Conservation (phyloP, 495 filamentous ascomycete species). For the Cladorrhinum samala region DNA sequence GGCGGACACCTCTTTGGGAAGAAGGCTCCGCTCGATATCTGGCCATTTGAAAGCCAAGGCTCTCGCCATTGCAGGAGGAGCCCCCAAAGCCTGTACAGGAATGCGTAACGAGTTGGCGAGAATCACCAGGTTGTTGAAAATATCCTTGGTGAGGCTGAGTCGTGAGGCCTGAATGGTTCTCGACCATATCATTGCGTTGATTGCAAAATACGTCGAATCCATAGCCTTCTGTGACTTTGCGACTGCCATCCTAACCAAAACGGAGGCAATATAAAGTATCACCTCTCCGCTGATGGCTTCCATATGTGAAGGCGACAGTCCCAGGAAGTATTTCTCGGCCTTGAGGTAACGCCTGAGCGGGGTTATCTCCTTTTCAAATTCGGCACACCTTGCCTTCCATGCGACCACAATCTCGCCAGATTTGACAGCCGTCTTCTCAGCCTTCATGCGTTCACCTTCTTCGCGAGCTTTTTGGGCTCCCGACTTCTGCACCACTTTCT, state of each 20-base stretch:
- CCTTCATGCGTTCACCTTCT: slow-evolving; percentile 20
- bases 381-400: slow-evolving; percentile 18
- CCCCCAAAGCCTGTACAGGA: neutral
- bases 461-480: slow-evolving; percentile 18
- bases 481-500: slow-evolving; percentile 20
- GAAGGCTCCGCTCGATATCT: neutral
- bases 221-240: slow-evolving; percentile 12
- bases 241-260: slow-evolving; percentile 23
- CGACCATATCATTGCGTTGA: slow-evolving; percentile 15
- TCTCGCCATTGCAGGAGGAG: neutral
- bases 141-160: slow-evolving; percentile 8
- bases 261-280: slow-evolving; percentile 40
- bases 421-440: slow-evolving; percentile 17
- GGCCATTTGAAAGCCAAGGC: slow-evolving; percentile 12
- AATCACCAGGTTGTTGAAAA: slow-evolving; percentile 1
- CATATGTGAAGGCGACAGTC: slow-evolving; percentile 24
- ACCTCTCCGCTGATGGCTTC: slow-evolving; percentile 37
- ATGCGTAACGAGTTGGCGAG: slow-evolving; percentile 5
- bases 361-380: slow-evolving; percentile 29
- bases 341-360: slow-evolving; percentile 36
- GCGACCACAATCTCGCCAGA: slow-evolving; percentile 9
- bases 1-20: slow-evolving; percentile 6
- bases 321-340: slow-evolving; percentile 37
- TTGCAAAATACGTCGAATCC: slow-evolving; percentile 1
- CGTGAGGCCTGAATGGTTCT: neutral